phyloP scores from a whole-genome alignment of 2,329 filamentous ascomycete species.

The Aphanocladium album region DNA sequence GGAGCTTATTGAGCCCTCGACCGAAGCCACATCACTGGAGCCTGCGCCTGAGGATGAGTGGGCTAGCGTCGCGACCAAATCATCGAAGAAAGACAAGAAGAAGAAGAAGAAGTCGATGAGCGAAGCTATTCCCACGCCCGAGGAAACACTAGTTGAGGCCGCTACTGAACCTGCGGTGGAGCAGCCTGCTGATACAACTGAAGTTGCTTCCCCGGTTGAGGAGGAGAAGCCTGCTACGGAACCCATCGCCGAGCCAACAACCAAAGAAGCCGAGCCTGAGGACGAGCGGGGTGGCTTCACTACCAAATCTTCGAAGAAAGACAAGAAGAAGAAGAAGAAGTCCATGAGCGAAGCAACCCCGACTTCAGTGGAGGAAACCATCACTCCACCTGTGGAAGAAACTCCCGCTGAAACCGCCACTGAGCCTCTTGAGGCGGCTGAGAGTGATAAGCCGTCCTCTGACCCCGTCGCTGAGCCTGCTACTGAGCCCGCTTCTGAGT shows the following conservation, averaged over 20 bases:
- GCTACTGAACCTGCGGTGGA: background rate
- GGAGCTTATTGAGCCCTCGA: slow-evolving; percentile 3
- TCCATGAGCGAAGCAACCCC: slow-evolving; percentile 10
- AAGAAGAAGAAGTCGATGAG: slow-evolving; percentile 24
- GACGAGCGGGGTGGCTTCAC: background rate
- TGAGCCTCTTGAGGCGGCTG: background rate
- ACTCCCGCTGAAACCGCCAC: background rate
- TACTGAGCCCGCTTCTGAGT: background rate
- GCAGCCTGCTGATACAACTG: background rate
- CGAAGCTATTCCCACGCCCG: slow-evolving; percentile 2
- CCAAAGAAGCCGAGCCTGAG: slow-evolving; percentile 13
- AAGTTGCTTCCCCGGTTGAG: slow-evolving; percentile 3
- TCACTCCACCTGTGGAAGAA: background rate
- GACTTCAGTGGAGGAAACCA: background rate
- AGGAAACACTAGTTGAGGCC: background rate
- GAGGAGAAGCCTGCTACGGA: background rate
- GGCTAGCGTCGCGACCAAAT: background rate
- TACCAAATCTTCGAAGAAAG: slow-evolving; percentile 15
- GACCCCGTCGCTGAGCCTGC: background rate
- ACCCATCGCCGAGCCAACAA: slow-evolving; percentile 15
- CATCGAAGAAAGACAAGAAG: slow-evolving; percentile 27
- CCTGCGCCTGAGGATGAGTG: background rate
- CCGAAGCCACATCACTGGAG: background rate
- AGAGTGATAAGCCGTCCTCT: background rate
- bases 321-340: slow-evolving; percentile 18